phyloP scores from a whole-genome alignment of 345 rosid species.

The Eucalyptus camaldulensis region DNA sequence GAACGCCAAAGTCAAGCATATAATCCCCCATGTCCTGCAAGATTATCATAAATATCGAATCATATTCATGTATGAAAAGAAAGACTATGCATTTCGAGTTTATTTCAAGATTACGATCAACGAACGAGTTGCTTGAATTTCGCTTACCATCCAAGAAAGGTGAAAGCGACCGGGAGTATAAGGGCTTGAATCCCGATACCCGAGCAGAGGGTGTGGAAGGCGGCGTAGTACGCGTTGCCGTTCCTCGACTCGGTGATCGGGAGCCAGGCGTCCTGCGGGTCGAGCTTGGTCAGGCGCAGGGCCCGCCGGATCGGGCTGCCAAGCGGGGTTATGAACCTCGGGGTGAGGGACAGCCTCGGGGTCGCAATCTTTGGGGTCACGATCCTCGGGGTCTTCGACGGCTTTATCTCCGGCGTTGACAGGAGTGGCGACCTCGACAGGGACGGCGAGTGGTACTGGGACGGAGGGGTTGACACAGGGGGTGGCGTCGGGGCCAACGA shows the following conservation, averaged over 20 bases:
- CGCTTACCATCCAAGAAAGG: slow-evolving; percentile 69
- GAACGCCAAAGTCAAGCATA: neutral
- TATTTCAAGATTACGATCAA: neutral
- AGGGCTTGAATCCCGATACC: slow-evolving; percentile 84
- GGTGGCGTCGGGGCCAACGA: slow-evolving; percentile 6
- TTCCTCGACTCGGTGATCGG: slow-evolving; percentile 89
- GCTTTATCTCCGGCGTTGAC: slow-evolving; percentile 6
- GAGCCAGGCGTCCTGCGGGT: slow-evolving; percentile 76
- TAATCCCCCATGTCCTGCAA: slow-evolving; percentile 5
- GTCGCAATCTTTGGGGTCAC: slow-evolving; percentile 23
- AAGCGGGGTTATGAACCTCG: slow-evolving; percentile 49
- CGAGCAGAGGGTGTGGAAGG: slow-evolving; percentile 77
- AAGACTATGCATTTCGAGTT: neutral
- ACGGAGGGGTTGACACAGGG: slow-evolving; percentile 60
- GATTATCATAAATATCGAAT: neutral
- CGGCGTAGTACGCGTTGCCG: slow-evolving; percentile 68
- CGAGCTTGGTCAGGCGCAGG: slow-evolving; percentile 43
- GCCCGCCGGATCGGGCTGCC: slow-evolving; percentile 46
- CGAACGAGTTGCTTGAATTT: neutral
- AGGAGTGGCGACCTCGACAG: slow-evolving; percentile 55
- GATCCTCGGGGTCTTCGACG: slow-evolving; percentile 17
- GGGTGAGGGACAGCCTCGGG: slow-evolving; percentile 35
- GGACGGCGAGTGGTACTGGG: slow-evolving; percentile 64
- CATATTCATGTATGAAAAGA: neutral
- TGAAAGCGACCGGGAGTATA: slow-evolving; percentile 83